Base-by-base conservation (phyloP, 1,284 basidiomycete genomes). In the Psilocybe mexicana region DNA sequence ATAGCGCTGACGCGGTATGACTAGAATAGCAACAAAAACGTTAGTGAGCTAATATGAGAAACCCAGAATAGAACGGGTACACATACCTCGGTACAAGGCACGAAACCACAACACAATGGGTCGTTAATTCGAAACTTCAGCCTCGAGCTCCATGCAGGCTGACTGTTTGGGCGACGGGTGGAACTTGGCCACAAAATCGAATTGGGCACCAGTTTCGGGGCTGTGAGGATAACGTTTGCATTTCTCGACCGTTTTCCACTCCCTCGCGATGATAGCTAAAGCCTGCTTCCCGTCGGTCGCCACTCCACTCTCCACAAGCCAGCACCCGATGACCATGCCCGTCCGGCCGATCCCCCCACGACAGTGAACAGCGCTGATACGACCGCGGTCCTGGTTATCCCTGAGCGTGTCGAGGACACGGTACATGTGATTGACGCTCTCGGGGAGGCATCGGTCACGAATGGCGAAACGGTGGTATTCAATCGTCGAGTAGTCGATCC, bases 391-490 rank as follows among this genome's bases (percentile, higher is more conserved):
- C 61, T 84, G 80, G 63, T 86, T 86, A 66, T 85, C 83, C 30
- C 76, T 66, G 10, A 90, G 72, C 10, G 86, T 82, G 49, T 74
- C 72, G 58, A 90, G 73, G 55, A 89, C 82, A 28, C 70, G 63
- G 52, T 81, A 77, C 70, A 89, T 82, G 65, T 81, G 79, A 36
- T 81, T 78, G 18, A 74, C 67, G 11, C 80, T 83, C 62, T 79
- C 75, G 26, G 88, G 88, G 2, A 88, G 72, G 38, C 75, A 82
- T 51, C 88, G 79, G 69, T 91, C 88, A 36, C 79, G 82, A 63
- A 91, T 90, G 2, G 89, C 85, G 73, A 90, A 90, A 61, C 86
- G 81, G 75, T 88, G 82, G 75, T 90, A 90, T 64, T 86, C 81
- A 68, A 90, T 78, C 18, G 77, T 74, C 38, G 67, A 58, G 26